phyloP scores from a whole-genome alignment of 192 early-diverging fungal genomes.

The Glomus cerebriforme region DNA sequence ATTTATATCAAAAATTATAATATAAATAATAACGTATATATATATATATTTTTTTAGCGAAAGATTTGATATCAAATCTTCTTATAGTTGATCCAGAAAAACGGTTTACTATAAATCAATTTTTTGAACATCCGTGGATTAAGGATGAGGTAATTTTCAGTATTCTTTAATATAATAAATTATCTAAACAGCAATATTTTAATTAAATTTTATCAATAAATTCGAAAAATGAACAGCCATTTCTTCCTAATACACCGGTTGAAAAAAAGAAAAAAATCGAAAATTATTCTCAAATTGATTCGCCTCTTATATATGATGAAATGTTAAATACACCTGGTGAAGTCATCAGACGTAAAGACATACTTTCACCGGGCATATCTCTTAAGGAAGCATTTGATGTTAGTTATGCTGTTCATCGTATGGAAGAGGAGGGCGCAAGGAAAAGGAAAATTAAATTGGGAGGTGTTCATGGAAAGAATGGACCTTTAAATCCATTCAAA shows the following conservation, averaged over 20 bases:
- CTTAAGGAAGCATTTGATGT: constrained; percentile 78
- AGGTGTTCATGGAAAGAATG: neutral
- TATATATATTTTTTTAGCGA: constrained; percentile 57
- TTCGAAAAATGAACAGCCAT: constrained; percentile 21
- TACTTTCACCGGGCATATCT: constrained; percentile 54
- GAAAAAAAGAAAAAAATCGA: neutral
- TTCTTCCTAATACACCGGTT: constrained; percentile 1
- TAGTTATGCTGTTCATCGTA: constrained; percentile 75
- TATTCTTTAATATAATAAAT: neutral
- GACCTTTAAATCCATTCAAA: constrained; percentile 7
- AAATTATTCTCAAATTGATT: constrained; percentile 8
- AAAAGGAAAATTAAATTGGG: constrained; percentile 27
- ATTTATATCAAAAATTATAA: neutral
- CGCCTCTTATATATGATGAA: neutral
- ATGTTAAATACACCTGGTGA: constrained; percentile 28
- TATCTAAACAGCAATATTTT: neutral
- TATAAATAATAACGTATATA: no score
- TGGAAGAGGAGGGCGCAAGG: constrained; percentile 62
- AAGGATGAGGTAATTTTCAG: constrained; percentile 37
- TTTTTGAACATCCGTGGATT: constrained; percentile 82
- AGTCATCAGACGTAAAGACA: constrained; percentile 53
- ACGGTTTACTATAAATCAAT: constrained; percentile 78
- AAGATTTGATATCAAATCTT: constrained; percentile 71
- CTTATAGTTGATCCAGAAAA: constrained; percentile 69
- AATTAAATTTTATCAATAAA: neutral